A percentile compares a stretch with the other conserved stretches of the same genome.
phyloP scores from a whole-genome alignment of 163 green algal genomes.

The Scenedesmus sp. region DNA sequence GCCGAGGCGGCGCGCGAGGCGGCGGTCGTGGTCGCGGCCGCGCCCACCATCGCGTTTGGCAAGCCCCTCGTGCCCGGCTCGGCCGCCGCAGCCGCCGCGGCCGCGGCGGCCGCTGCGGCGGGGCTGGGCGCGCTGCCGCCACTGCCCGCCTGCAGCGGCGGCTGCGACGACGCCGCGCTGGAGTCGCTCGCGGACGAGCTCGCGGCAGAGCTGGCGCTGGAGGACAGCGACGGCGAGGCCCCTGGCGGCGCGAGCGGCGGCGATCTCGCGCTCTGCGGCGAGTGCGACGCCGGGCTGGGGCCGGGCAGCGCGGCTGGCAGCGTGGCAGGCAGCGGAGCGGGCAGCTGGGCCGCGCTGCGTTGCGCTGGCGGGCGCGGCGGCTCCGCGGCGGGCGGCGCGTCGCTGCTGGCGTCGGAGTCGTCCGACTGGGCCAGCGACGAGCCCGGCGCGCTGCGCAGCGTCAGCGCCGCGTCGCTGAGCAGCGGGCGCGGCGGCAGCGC shows the following conservation, averaged over 20 bases:
- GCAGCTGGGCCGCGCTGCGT: too few species aligned
- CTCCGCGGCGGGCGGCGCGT: too few species aligned
- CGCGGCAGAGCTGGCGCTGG: conserved; percentile 26
- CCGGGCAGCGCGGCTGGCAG: too few species aligned
- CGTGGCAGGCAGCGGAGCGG: too few species aligned
- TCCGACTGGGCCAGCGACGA: not conserved
- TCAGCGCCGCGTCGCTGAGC: not conserved
- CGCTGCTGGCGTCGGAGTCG: too few species aligned
- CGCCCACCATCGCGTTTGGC: not conserved
- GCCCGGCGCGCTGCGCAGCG: not conserved
- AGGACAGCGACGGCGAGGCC: too few species aligned
- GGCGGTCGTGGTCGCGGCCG: conserved; percentile 6
- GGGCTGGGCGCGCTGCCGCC: not conserved
- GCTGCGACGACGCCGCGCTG: not conserved
- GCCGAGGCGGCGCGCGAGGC: conserved; percentile 13
- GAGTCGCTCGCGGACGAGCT: conserved; percentile 35
- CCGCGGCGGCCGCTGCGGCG: not conserved
- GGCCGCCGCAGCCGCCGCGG: not conserved
- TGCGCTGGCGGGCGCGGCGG: too few species aligned
- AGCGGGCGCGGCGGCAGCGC: not conserved
- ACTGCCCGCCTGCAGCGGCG: not conserved
- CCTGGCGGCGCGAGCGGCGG: too few species aligned
- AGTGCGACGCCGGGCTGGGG: too few species aligned
- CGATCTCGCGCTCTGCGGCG: too few species aligned
- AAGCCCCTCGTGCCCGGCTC: not conserved